Percentiles rank a stretch among this genome's conserved stretches.
Conservation (phyloP, 2,329 filamentous ascomycete genomes). For the Colletotrichum abscissum region DNA sequence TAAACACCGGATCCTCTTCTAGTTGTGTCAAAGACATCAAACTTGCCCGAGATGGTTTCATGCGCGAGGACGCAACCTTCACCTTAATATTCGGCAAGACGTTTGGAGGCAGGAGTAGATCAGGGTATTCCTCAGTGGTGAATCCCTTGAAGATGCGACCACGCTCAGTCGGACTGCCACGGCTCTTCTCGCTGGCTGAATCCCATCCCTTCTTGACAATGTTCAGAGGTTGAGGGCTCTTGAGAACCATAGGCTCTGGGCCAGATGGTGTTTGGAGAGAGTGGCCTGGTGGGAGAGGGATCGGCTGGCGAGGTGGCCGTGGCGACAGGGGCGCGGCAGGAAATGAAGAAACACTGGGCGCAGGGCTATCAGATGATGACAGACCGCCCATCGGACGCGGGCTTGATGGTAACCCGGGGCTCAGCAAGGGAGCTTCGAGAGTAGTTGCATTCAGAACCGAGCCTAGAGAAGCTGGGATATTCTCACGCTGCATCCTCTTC, state of each 20-base stretch:
- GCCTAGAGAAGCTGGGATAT: slow-evolving; percentile 62
- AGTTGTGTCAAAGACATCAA: slow-evolving; percentile 81
- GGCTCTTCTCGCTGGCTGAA: slow-evolving; percentile 45
- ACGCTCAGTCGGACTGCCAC: slow-evolving; percentile 54
- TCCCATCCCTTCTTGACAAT: slow-evolving; percentile 48
- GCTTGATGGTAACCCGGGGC: slow-evolving; percentile 69
- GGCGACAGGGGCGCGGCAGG: slow-evolving; percentile 73
- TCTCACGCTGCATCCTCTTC: slow-evolving; percentile 49
- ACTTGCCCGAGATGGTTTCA: slow-evolving; percentile 91
- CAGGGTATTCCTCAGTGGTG: slow-evolving; percentile 86
- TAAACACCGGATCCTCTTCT: slow-evolving; percentile 95
- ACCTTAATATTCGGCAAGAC: slow-evolving; percentile 88
- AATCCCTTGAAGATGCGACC: slow-evolving; percentile 79
- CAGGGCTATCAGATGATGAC: slow-evolving; percentile 8
- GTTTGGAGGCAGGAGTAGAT: slow-evolving; percentile 87
- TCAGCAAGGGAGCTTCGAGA: slow-evolving; percentile 59
- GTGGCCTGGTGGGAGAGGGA: slow-evolving; percentile 78
- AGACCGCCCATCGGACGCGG: slow-evolving; percentile 61
- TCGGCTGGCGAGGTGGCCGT: slow-evolving; percentile 77
- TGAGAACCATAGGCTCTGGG: slow-evolving; percentile 45
- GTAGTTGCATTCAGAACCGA: slow-evolving; percentile 57
- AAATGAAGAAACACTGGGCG: slow-evolving; percentile 73
- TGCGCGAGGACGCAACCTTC: slow-evolving; percentile 91
- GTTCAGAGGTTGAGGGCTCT: slow-evolving; percentile 54
- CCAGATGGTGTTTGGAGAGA: slow-evolving; percentile 66